phyloP scores from a whole-genome alignment of 1,139 yeast species.

The Torulaspora globosa region DNA sequence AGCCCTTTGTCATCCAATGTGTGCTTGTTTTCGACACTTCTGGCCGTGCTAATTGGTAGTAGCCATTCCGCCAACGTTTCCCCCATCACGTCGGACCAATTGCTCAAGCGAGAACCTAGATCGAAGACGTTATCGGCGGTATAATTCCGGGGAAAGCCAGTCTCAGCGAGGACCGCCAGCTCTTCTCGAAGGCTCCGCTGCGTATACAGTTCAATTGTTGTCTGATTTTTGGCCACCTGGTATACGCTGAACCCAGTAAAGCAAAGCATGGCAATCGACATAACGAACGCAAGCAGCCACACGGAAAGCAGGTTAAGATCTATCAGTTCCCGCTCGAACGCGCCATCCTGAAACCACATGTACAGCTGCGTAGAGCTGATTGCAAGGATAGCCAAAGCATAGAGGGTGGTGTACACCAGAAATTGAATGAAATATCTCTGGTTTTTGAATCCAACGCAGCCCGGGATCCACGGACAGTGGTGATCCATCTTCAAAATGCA shows the following conservation, averaged over 20 bases:
- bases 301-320: slow-evolving; percentile 59
- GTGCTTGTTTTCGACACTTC: slow-evolving; percentile 30
- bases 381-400: slow-evolving; percentile 43
- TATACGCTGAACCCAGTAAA: slow-evolving; percentile 62
- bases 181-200: slow-evolving; percentile 49
- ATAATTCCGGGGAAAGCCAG: slow-evolving; percentile 38
- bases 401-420: slow-evolving; percentile 52
- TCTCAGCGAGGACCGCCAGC: slow-evolving; percentile 42
- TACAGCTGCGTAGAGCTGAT: slow-evolving; percentile 45
- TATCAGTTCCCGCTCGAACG: slow-evolving; percentile 43
- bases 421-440: slow-evolving; percentile 79
- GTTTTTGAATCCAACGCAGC: slow-evolving; percentile 79
- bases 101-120: slow-evolving; percentile 52
- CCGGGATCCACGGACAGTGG: slow-evolving; percentile 95
- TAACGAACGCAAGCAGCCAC: slow-evolving; percentile 56
- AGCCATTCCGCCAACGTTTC: slow-evolving; percentile 59
- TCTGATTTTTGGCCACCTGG: slow-evolving; percentile 56
- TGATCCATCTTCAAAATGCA: slow-evolving; percentile 85
- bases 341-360: slow-evolving; percentile 47
- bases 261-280: slow-evolving; percentile 55
- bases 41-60: slow-evolving; percentile 51
- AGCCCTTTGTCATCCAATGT: slow-evolving; percentile 46
- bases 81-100: slow-evolving; percentile 78
- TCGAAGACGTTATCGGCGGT: slow-evolving; percentile 66
- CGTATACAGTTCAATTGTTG: slow-evolving; percentile 81